Evolutionary conservation across 2,329 filamentous ascomycete species (phyloP), one percentile per base, ranked within the genome.

Genomic region (Clathrospora elynae): DNA sequence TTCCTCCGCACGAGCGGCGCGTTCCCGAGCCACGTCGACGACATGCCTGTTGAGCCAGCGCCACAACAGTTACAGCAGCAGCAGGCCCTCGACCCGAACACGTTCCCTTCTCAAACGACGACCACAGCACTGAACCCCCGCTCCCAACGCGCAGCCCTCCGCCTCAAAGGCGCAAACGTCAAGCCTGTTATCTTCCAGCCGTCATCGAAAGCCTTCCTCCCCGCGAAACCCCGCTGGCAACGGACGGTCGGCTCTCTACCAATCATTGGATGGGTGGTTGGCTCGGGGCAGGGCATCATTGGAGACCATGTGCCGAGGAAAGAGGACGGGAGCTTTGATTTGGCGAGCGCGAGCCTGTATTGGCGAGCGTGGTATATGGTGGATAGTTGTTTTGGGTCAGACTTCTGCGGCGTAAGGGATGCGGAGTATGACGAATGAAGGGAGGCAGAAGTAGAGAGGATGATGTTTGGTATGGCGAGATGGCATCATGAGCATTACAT

Each of bases 301-400:
- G 88, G 88, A 5, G 84, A 83, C 62, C 80, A 86, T 64, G 83
- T 92, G 25, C 88, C 88, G 6, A 78, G 86, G 28, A 85, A 79
- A 38, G 86, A 90, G 38, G 76, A 79, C 29, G 88, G 88, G 43
- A 83, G 83, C 28, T 91, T 96, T 57, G 91, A 96, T 68, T 87
- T 84, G 76, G 81, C 81, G 28, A 75, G 73, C 31, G 82, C 81
- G 5, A 80, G 78, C 51, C 57, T 77, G 40, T 85, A 85, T 54
- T 85, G 82, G 82, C 69, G 74, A 16, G 71, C 82, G 44, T 84
- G 80, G 75, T 78, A 77, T 46, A 76, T 72, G 66, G 58, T 85
- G 11, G 82, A 86, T 57, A 65, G 59, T 13, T 64, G 77, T 31
- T 60, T 83, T n/a, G 79, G 80, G 2, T 82, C 79, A 1, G 81